Evolutionary conservation across 2,329 filamentous ascomycete genomes (phyloP).

Genomic region (Ophiostoma sp.): DNA sequence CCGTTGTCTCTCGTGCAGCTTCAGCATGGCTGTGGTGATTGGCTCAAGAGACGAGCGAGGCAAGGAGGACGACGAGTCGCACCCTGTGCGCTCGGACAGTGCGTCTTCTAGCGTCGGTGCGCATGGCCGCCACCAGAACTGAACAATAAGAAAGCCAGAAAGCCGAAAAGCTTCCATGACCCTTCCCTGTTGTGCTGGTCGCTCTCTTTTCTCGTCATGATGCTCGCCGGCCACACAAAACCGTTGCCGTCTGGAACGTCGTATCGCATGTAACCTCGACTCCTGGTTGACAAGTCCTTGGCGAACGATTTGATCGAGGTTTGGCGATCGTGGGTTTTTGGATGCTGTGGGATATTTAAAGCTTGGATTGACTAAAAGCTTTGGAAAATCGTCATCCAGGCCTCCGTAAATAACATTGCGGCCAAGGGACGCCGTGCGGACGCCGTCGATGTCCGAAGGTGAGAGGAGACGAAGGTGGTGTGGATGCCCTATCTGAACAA

Average conservation of each 20-base stretch:
- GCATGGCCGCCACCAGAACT: background rate
- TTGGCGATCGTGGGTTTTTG: background rate
- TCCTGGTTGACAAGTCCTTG: background rate
- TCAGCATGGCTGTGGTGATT: background rate
- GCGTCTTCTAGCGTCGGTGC: slow-evolving; percentile 10
- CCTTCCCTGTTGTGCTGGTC: background rate
- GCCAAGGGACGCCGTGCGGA: background rate
- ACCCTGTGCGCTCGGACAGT: slow-evolving; percentile 8
- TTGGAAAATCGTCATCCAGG: background rate
- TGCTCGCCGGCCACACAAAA: background rate
- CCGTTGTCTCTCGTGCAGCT: background rate
- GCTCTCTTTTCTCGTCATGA: background rate
- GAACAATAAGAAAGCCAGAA: background rate
- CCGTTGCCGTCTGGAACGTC: background rate
- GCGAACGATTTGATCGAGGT: background rate
- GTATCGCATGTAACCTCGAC: background rate
- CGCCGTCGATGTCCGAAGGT: background rate
- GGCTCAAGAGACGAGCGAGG: background rate
- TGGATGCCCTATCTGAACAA: background rate
- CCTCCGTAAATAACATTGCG: background rate
- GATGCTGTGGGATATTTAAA: background rate
- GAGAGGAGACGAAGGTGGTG: background rate
- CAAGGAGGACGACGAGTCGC: background rate
- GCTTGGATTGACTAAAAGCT: background rate
- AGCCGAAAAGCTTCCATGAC: background rate